Conservation (phyloP, 805 yeast genomes). For the Phaffomyces thermotolerans region DNA sequence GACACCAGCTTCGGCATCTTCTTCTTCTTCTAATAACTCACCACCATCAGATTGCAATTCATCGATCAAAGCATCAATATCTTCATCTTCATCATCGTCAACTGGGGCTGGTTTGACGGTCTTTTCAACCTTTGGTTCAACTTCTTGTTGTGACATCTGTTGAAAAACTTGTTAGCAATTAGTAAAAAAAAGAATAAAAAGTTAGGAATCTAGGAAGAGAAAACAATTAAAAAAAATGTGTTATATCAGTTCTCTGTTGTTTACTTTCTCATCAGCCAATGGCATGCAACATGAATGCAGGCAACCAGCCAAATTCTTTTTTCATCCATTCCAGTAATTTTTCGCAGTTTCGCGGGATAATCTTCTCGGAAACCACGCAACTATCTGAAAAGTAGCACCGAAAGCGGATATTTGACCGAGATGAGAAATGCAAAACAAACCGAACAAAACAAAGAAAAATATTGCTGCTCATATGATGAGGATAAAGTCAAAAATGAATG, state of each 20-base stretch:
- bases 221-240: not conserved
- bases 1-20: constrained; percentile 40
- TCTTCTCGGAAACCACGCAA: constrained; percentile 2
- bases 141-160: constrained; percentile 20
- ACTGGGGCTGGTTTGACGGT: constrained; percentile 39
- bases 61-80: constrained; percentile 63
- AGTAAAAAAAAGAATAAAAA: not conserved
- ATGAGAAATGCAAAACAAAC: not conserved
- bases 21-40: constrained; percentile 42
- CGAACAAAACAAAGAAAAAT: not conserved
- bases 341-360: no score
- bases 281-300: not conserved
- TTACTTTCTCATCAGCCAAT: constrained; percentile 1
- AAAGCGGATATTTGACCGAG: not conserved
- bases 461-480: not conserved
- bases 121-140: constrained; percentile 49
- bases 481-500: no score
- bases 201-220: not conserved
- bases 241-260: not conserved
- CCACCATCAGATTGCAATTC: constrained; percentile 68
- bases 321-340: not conserved
- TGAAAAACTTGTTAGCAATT: not conserved
- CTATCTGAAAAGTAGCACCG: not conserved
- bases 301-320: not conserved
- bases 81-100: constrained; percentile 59